phyloP scores from a whole-genome alignment of 225 moss, liverwort and hornwort species.

The Anthoceros angustus region DNA sequence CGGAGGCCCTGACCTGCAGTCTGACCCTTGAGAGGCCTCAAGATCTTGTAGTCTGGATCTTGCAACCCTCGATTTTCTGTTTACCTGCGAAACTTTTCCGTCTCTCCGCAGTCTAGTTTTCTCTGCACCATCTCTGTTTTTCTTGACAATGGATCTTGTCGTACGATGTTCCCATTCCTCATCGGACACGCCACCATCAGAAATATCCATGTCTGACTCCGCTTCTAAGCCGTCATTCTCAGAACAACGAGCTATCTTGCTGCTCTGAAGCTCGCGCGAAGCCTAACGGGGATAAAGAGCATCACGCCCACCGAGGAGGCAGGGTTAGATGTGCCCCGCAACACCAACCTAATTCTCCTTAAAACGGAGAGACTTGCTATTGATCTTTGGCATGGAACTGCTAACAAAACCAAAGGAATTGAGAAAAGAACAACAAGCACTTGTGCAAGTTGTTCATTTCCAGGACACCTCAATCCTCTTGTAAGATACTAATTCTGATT shows the following conservation, averaged over 20 bases:
- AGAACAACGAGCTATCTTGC: constrained; percentile 28
- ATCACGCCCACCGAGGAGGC: constrained; percentile 13
- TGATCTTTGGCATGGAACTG: not conserved
- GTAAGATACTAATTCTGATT: not conserved
- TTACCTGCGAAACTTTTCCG: constrained; percentile 26
- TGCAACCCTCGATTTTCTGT: constrained; percentile 29
- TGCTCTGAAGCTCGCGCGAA: constrained; percentile 23
- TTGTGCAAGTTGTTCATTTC: not conserved
- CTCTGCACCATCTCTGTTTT: constrained; percentile 39
- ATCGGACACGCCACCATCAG: constrained; percentile 59
- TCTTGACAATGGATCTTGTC: constrained; percentile 50
- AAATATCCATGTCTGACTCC: constrained; percentile 76
- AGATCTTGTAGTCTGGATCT: constrained; percentile 14
- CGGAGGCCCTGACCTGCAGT: constrained; percentile 1
- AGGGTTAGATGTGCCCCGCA: constrained; percentile 14
- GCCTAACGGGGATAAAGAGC: constrained; percentile 31
- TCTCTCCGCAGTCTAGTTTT: constrained; percentile 17
- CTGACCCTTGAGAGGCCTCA: constrained; percentile 10
- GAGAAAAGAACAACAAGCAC: not conserved
- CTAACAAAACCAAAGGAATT: not conserved
- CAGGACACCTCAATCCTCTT: not conserved
- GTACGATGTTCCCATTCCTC: constrained; percentile 65
- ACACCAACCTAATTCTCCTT: not conserved
- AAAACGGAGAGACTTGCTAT: not conserved
- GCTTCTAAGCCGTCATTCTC: constrained; percentile 48